These are phyloP conservation scores for Blepharisma stoltei DNA, from an alignment of 73 alveolate genomes.

Conservation along the genomic window DNA sequence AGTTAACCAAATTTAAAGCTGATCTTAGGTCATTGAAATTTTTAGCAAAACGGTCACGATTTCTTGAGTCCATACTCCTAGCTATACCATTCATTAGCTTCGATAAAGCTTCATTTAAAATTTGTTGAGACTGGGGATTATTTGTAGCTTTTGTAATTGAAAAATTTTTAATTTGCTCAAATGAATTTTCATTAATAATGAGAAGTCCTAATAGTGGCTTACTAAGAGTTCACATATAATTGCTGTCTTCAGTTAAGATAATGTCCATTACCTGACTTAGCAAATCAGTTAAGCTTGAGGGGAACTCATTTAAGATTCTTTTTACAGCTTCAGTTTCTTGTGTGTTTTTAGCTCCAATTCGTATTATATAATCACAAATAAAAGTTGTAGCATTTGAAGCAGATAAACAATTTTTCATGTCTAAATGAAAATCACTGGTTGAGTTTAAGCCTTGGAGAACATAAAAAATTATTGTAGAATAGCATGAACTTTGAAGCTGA, in stretches of 20 bases:
- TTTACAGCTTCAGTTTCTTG: too few species aligned
- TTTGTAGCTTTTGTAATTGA: not conserved
- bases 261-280: not conserved
- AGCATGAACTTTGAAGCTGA: not conserved
- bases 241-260: slow-evolving; percentile 14
- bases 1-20: not conserved
- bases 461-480: not conserved
- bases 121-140: not conserved
- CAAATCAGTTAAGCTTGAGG: not conserved
- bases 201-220: slow-evolving; percentile 11
- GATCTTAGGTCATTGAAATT: slow-evolving; percentile 6
- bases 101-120: not conserved
- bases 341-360: not conserved
- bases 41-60: not conserved
- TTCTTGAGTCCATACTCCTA: not conserved
- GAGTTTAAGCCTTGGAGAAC: not conserved
- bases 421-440: not conserved
- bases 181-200: not conserved
- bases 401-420: slow-evolving; percentile 13
- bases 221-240: slow-evolving; percentile 20
- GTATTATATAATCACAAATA: not conserved
- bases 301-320: too few species aligned
- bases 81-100: not conserved
- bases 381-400: not conserved
- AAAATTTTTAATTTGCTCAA: not conserved